Evolutionary conservation across 148 eudicot genomes (phyloP), one percentile per base, ranked within the genome.

Genomic region (Linanthus parryae): DNA sequence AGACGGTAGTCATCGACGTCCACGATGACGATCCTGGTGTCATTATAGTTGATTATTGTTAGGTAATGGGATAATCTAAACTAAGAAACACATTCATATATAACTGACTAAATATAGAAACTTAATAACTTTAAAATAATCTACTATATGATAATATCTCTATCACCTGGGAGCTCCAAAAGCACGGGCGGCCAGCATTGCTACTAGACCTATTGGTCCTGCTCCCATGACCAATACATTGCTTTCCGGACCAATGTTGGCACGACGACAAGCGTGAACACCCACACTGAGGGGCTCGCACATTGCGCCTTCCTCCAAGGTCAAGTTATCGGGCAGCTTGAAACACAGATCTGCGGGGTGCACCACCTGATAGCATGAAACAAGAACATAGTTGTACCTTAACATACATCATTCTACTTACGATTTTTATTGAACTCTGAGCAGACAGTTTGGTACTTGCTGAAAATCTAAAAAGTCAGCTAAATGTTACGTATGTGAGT

Each of bases 331-430:
- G 14, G 97, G 94, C 22, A 89, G 77, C 61, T 89, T 89, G 68
- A 84, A 89, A 66, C 96, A 92, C 52, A 92, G 67, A 27, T 88
- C 91, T n/a, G 88, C 96, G 23, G 96, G 99, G 73, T 92, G 99
- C 53, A 92, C 96, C 62, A 91, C 88, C 96, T 91, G 69, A 35
- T 58, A 17, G 23, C 28, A 45, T 8, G 25, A 43, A 43, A 20
- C 21, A 21, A 31, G 11, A 31, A 31, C n/a, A n/a, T n/a, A n/a
- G n/a, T n/a, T n/a, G n/a, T n/a, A n/a, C n/a, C n/a, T n/a, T n/a
- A n/a, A n/a, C n/a, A n/a, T n/a, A n/a, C n/a, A n/a, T n/a, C n/a
- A n/a, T n/a, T n/a, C n/a, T n/a, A n/a, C n/a, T n/a, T n/a, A n/a
- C n/a, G n/a, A n/a, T n/a, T n/a, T n/a, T n/a, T n/a, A n/a, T n/a